Evolutionary conservation across 768 basidiomycete species (phyloP).

Genomic region (Hebeloma cylindrosporum): DNA sequence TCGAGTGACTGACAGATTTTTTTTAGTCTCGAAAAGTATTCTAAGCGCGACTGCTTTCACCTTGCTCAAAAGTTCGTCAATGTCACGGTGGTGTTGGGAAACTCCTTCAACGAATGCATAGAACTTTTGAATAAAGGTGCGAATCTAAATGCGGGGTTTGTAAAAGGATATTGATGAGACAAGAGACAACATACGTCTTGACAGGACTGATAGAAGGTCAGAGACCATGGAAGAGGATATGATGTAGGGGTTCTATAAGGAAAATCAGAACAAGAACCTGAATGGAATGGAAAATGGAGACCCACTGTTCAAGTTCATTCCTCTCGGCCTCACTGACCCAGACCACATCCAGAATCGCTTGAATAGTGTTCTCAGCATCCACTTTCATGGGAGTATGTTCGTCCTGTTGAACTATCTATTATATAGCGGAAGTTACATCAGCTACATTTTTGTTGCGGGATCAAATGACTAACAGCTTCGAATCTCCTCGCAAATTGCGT

Average conservation of each 20-base stretch:
- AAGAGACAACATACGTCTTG: constrained; percentile 58
- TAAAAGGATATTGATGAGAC: not conserved
- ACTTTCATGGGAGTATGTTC: constrained; percentile 88
- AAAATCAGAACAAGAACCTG: not conserved
- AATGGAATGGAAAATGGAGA: not conserved
- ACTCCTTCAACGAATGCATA: constrained; percentile 97
- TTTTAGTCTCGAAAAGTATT: not conserved
- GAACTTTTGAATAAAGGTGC: constrained; percentile 89
- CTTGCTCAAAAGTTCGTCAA: constrained; percentile 88
- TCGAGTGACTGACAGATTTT: constrained; percentile 70
- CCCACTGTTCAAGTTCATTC: constrained; percentile 57
- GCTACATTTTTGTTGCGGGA: not conserved
- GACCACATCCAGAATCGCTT: constrained; percentile 73
- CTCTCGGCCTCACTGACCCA: constrained; percentile 78
- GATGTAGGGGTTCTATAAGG: constrained; percentile 58
- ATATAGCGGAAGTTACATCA: not conserved
- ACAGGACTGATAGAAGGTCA: constrained; percentile 93
- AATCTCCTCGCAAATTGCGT: constrained; percentile 79
- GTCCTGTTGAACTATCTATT: constrained; percentile 79
- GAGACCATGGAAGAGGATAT: constrained; percentile 87
- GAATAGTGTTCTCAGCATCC: constrained; percentile 58
- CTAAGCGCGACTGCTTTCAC: constrained; percentile 37
- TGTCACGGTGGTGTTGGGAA: constrained; percentile 85
- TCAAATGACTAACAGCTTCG: constrained; percentile 57
- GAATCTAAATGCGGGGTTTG: constrained; percentile 52